phyloP scores from a whole-genome alignment of 148 eudicot species.

The Simmondsia chinensis region DNA sequence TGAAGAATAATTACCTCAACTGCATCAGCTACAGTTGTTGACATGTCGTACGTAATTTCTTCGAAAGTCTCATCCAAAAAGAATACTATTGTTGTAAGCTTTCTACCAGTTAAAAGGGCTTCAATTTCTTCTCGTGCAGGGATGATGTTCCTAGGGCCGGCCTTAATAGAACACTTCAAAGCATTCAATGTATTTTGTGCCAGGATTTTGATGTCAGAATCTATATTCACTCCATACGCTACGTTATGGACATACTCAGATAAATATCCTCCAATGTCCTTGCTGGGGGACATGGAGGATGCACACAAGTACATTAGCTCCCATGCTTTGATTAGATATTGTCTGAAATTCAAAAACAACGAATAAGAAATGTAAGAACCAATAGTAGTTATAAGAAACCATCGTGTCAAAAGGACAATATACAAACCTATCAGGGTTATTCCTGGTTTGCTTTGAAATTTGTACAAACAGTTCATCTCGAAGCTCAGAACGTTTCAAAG shows the following conservation, averaged over 20 bases:
- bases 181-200: constrained; percentile 86
- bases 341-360: constrained; percentile 37
- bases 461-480: constrained; percentile 95
- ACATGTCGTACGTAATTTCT: constrained; percentile 93
- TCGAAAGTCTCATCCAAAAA: constrained; percentile 99
- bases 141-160: constrained; percentile 85
- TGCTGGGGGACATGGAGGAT: constrained; percentile 98
- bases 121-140: constrained; percentile 97
- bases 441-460: constrained; percentile 94
- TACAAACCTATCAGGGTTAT: constrained; percentile 76
- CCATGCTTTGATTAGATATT: constrained; percentile 75
- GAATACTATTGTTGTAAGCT: constrained; percentile 88
- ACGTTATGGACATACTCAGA: constrained; percentile 89
- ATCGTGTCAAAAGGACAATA: not conserved
- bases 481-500: constrained; percentile 88
- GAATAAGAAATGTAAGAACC: constrained; percentile 8
- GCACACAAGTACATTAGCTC: constrained; percentile 97
- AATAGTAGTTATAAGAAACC: not conserved
- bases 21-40: constrained; percentile 94
- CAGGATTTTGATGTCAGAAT: constrained; percentile 67
- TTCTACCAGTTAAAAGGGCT: constrained; percentile 79
- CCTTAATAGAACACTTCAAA: constrained; percentile 78
- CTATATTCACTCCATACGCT: constrained; percentile 50
- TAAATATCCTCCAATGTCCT: constrained; percentile 90
- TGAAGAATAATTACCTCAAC: too few relatives aligned